Percentiles rank a stretch among this genome's conserved stretches.
phyloP scores from a whole-genome alignment of 2,329 filamentous ascomycete species.

The Trichothecium sympodiale region DNA sequence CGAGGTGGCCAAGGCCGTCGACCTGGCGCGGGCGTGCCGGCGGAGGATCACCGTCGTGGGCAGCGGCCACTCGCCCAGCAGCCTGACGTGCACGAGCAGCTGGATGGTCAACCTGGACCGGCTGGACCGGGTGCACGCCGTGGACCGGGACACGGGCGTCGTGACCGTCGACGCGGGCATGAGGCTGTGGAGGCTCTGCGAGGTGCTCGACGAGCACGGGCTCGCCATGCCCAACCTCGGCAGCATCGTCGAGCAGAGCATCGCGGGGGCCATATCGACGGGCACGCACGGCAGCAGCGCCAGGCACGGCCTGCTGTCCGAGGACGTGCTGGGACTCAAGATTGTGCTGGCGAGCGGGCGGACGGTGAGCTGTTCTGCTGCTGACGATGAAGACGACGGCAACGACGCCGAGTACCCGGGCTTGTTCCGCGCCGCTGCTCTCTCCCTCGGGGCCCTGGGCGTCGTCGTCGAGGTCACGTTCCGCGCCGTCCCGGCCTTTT shows the following conservation, averaged over 20 bases:
- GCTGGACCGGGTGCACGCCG: slow-evolving; percentile 59
- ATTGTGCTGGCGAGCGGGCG: slow-evolving; percentile 78
- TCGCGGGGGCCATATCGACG: slow-evolving; percentile 85
- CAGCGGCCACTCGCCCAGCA: slow-evolving; percentile 83
- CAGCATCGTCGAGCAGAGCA: slow-evolving; percentile 88
- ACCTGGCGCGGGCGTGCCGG: slow-evolving; percentile 68
- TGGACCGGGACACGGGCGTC: slow-evolving; percentile 54
- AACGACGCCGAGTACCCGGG: slow-evolving; percentile 54
- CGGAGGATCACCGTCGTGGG: slow-evolving; percentile 79
- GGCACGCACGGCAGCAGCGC: slow-evolving; percentile 88
- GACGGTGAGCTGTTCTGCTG: too few relatives aligned
- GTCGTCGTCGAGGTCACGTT: slow-evolving; percentile 87
- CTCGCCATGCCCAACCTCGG: slow-evolving; percentile 86
- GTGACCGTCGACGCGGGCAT: slow-evolving; percentile 85
- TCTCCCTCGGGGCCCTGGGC: slow-evolving; percentile 81
- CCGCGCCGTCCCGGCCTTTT: slow-evolving; percentile 67
- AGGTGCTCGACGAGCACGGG: slow-evolving; percentile 60
- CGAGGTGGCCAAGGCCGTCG: slow-evolving; percentile 77
- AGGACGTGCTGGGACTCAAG: slow-evolving; percentile 62
- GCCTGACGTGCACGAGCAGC: slow-evolving; percentile 82
- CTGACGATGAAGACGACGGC: too few relatives aligned
- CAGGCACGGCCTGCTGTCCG: slow-evolving; percentile 71
- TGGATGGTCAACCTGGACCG: slow-evolving; percentile 94
- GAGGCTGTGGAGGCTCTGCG: slow-evolving; percentile 62
- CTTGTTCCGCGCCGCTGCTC: slow-evolving; percentile 77